Conservation (phyloP, 768 basidiomycete species). For the Amylocystis lapponica region DNA sequence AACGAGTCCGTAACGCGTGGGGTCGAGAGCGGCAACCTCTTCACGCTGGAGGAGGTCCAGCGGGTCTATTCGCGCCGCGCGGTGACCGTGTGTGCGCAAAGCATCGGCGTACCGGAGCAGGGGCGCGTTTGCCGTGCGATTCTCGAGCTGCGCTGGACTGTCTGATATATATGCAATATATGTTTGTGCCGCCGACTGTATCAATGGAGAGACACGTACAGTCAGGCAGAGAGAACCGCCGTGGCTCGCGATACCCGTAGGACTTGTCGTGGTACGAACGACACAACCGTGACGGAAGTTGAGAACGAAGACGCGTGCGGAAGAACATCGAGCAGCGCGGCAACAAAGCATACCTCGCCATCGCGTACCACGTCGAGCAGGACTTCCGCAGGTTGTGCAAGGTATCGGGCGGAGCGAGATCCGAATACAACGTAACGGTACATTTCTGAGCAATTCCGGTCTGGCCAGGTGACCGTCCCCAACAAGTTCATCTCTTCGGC, state of each 20-base stretch:
- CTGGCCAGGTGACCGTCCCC: too few relatives aligned
- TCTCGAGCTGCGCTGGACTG: constrained; percentile 56
- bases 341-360: too few relatives aligned
- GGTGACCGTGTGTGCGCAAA: constrained; percentile 78
- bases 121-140: constrained; percentile 67
- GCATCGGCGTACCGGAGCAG: constrained; percentile 87
- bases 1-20: constrained; percentile 67
- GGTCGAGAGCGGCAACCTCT: constrained; percentile 69
- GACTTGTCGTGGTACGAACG: constrained; percentile 68
- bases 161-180: constrained; percentile 34
- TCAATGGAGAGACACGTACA: constrained; percentile 40
- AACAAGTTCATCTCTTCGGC: too few relatives aligned
- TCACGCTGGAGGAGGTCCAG: constrained; percentile 84
- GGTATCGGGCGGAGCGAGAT: too few relatives aligned
- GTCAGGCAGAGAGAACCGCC: constrained; percentile 61
- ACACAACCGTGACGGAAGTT: too few relatives aligned
- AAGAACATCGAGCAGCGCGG: too few relatives aligned
- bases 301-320: too few relatives aligned
- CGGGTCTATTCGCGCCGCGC: constrained; percentile 83
- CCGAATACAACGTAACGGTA: too few relatives aligned
- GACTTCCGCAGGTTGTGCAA: too few relatives aligned
- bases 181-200: not conserved
- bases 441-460: too few relatives aligned
- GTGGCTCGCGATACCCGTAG: constrained; percentile 67
- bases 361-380: too few relatives aligned